Conservation (phyloP, 148 eudicot genomes). For the Agrostemma githago region DNA sequence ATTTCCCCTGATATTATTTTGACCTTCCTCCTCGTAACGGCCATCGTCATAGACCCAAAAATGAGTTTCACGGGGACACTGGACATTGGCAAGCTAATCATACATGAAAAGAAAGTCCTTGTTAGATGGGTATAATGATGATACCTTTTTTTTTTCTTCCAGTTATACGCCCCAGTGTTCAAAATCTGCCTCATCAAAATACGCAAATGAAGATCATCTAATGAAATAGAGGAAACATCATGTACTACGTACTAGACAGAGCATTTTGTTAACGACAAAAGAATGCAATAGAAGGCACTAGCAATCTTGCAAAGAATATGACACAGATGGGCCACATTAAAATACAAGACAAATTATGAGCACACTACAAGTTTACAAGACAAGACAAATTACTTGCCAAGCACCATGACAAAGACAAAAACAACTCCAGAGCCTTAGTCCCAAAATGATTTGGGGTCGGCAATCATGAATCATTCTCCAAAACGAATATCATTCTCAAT, state of each 20-base stretch:
- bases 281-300: not conserved
- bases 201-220: not conserved
- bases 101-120: slow-evolving; percentile 10
- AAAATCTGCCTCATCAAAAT: not conserved
- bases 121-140: slow-evolving; percentile 8
- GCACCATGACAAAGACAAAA: not conserved
- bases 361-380: not conserved
- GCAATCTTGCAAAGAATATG: not conserved
- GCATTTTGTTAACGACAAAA: not conserved
- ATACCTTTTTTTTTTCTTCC: not conserved
- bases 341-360: not conserved
- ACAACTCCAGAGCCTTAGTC: too few species aligned
- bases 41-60: slow-evolving; percentile 99
- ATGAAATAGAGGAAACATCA: not conserved
- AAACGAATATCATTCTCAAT: not conserved
- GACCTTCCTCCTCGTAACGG: slow-evolving; percentile 99
- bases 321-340: not conserved
- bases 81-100: slow-evolving; percentile 86
- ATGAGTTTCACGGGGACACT: slow-evolving; percentile 98
- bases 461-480: too few species aligned
- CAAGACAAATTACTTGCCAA: not conserved
- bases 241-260: not conserved
- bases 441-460: too few species aligned
- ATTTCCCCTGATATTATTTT: slow-evolving; percentile 95
- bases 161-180: not conserved